A percentile compares a stretch with the other conserved stretches of the same genome.
phyloP scores from a whole-genome alignment of 2,329 filamentous ascomycete genomes.

The Aspergillus cejpii region DNA sequence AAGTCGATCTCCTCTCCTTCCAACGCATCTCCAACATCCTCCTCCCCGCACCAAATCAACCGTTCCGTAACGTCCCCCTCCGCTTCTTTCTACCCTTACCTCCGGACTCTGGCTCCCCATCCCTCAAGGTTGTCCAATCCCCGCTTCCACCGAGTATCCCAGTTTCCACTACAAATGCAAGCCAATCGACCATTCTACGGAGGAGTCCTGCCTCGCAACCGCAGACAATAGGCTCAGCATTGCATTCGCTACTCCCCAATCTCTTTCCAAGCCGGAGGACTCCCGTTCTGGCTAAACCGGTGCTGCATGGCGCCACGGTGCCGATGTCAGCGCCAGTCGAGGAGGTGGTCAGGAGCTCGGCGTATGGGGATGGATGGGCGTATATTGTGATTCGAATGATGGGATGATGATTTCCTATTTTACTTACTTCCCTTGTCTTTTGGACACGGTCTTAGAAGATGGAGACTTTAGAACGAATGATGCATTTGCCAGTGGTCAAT shows the following conservation, averaged over 20 bases:
- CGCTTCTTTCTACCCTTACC: constrained; percentile 74
- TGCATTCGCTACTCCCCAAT: constrained; percentile 67
- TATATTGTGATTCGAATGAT: constrained; percentile 74
- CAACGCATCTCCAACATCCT: constrained; percentile 70
- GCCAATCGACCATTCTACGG: constrained; percentile 16
- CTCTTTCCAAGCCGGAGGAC: constrained; percentile 83
- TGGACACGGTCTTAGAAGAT: no score
- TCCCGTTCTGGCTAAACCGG: constrained; percentile 72
- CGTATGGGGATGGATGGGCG: constrained; percentile 89
- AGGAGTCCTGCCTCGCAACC: constrained; percentile 41
- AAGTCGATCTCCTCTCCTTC: constrained; percentile 68
- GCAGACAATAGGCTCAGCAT: constrained; percentile 68
- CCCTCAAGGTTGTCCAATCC: constrained; percentile 66
- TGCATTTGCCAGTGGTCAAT: no score
- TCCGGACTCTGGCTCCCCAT: constrained; percentile 45
- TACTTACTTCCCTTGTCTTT: background rate
- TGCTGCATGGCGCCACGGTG: constrained; percentile 77
- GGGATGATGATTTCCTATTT: constrained; percentile 28
- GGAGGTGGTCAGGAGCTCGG: constrained; percentile 72
- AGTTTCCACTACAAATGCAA: constrained; percentile 20
- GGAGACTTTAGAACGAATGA: no score
- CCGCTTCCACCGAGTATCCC: constrained; percentile 53
- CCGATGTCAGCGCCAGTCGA: constrained; percentile 74
- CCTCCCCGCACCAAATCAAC: constrained; percentile 58
- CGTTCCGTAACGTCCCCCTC: constrained; percentile 76